Percentiles rank a stretch among this genome's conserved stretches.
phyloP scores from a whole-genome alignment of 441 rosid genomes.

The Omphalea diandra region DNA sequence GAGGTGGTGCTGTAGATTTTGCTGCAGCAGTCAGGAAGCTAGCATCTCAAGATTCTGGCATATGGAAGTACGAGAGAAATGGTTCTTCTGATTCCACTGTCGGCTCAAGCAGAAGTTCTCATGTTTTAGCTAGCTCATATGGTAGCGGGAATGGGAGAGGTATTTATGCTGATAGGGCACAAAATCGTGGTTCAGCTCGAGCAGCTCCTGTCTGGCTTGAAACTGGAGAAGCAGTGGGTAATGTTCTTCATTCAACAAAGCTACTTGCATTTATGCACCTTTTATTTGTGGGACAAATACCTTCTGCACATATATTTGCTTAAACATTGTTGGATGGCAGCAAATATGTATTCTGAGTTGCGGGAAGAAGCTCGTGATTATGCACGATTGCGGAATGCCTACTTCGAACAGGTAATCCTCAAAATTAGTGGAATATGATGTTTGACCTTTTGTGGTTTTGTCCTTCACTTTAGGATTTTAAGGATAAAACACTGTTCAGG shows the following conservation, averaged over 20 bases:
- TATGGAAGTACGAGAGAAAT: constrained; percentile 82
- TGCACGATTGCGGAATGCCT: constrained; percentile 82
- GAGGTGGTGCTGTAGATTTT: constrained; percentile 68
- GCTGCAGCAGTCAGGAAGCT: constrained; percentile 90
- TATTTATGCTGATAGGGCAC: constrained; percentile 59
- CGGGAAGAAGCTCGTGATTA: constrained; percentile 96
- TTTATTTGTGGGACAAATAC: constrained; percentile 28
- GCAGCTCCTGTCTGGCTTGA: constrained; percentile 91
- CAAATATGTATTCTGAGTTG: constrained; percentile 72
- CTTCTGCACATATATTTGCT: constrained; percentile 37
- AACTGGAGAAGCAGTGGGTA: constrained; percentile 99
- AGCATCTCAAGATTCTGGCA: constrained; percentile 76
- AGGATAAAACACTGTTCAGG: neutral
- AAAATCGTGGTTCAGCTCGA: constrained; percentile 60
- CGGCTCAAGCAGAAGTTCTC: constrained; percentile 83
- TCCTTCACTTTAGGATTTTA: neutral
- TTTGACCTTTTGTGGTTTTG: constrained; percentile 5
- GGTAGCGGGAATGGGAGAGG: constrained; percentile 66
- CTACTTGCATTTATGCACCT: constrained; percentile 29
- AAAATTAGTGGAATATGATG: constrained; percentile 7
- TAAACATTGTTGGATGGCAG: constrained; percentile 67
- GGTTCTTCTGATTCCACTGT: constrained; percentile 65
- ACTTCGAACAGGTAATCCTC: constrained; percentile 77
- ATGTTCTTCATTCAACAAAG: constrained; percentile 37
- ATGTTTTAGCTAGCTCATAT: constrained; percentile 57